Conservation (phyloP, 208 protist genomes). For the Leishmania amazonensis region DNA sequence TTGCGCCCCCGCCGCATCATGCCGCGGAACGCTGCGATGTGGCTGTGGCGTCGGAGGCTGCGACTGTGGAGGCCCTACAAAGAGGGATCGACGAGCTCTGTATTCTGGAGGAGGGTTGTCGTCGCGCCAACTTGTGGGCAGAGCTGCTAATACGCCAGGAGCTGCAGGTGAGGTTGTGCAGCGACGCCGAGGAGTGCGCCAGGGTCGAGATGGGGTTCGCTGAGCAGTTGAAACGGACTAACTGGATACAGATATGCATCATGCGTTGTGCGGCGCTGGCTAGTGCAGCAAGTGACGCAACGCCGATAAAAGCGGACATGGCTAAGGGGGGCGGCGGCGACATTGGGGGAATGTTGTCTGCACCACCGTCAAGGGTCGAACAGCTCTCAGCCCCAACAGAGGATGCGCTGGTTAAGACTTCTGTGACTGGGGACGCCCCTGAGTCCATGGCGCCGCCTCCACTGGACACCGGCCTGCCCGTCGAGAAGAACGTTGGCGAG, state of each 20-base stretch:
- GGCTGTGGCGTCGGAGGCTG: conserved; percentile 1
- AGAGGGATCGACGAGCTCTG: background rate
- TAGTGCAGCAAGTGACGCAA: background rate
- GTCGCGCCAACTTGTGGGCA: background rate
- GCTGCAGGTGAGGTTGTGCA: conserved; percentile 12
- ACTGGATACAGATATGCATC: background rate
- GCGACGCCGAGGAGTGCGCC: conserved; percentile 9
- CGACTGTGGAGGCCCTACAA: background rate
- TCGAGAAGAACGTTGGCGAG: background rate
- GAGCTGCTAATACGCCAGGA: conserved; percentile 5
- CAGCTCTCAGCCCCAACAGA: background rate
- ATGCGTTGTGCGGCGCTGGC: background rate
- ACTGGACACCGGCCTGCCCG: background rate
- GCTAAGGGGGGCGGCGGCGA: background rate
- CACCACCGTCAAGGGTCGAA: background rate
- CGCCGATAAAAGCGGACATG: background rate
- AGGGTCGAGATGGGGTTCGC: conserved; percentile 11
- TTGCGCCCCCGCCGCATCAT: background rate
- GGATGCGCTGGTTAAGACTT: background rate
- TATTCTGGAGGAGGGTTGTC: background rate
- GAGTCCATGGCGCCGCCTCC: background rate
- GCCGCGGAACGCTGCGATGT: background rate
- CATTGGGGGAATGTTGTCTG: background rate
- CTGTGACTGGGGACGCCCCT: background rate
- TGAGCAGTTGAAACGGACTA: background rate